Conservation (phyloP, 805 yeast genomes). For the Lachancea sp. region DNA sequence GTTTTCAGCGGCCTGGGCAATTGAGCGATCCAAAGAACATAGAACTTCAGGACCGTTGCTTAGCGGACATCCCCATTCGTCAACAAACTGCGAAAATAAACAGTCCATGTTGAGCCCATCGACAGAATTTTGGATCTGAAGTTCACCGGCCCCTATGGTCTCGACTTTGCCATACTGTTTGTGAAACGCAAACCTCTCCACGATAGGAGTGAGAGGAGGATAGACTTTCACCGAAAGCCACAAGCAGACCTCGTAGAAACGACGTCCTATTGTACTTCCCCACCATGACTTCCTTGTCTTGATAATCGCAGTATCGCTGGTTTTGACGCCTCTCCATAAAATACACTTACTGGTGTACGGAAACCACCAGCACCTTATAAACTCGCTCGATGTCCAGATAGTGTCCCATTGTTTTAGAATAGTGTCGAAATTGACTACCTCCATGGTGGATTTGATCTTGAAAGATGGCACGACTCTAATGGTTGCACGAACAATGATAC, state of each 20-base stretch:
- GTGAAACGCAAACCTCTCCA: conserved; percentile 78
- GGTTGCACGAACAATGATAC: conserved; percentile 81
- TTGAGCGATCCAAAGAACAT: conserved; percentile 53
- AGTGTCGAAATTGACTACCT: conserved; percentile 71
- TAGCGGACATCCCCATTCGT: conserved; percentile 96
- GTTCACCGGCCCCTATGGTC: conserved; percentile 50
- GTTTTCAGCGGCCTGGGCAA: conserved; percentile 49
- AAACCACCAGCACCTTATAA: conserved; percentile 94
- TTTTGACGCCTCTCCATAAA: conserved; percentile 83
- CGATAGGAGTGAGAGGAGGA: conserved; percentile 74
- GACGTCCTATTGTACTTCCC: conserved; percentile 73
- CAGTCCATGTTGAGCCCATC: conserved; percentile 95
- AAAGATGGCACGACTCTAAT: conserved; percentile 78
- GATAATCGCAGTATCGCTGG: conserved; percentile 50
- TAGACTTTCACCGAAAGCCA: conserved; percentile 70
- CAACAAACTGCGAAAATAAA: conserved; percentile 84
- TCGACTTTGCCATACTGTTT: conserved; percentile 78
- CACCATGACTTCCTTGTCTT: conserved; percentile 74
- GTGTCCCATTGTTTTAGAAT: conserved; percentile 66
- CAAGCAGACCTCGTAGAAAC: conserved; percentile 69
- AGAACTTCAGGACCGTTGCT: conserved; percentile 68
- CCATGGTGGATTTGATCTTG: conserved; percentile 73
- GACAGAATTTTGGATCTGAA: conserved; percentile 72
- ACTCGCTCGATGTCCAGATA: conserved; percentile 86
- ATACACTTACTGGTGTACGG: conserved; percentile 85